A percentile compares a stretch with the other conserved stretches of the same genome.
phyloP scores from a whole-genome alignment of 768 basidiomycete species.

The Agaricus bisporus region DNA sequence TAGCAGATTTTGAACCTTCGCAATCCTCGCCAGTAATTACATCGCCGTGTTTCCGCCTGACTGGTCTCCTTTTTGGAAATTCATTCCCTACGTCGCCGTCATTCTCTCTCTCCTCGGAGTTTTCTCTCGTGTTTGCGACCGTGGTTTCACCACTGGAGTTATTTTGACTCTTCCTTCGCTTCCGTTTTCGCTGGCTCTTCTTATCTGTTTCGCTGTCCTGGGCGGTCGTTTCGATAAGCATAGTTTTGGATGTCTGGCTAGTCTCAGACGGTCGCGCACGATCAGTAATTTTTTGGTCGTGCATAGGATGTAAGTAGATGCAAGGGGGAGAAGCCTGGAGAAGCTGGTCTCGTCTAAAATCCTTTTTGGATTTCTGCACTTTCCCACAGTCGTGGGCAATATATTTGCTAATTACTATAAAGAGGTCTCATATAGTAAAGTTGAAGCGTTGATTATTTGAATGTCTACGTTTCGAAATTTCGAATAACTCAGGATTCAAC shows the following conservation, averaged over 20 bases:
- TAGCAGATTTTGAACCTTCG: neutral
- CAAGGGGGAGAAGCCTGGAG: too few species aligned
- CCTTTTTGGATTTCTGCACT: neutral
- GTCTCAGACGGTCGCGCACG: conserved; percentile 19
- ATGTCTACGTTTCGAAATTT: too few species aligned
- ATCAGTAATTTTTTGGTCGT: conserved; percentile 25
- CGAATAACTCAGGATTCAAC: too few species aligned
- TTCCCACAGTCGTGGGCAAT: neutral
- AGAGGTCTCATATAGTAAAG: too few species aligned
- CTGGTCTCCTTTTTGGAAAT: neutral
- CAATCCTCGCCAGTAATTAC: neutral
- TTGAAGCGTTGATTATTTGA: too few species aligned
- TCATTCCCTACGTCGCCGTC: conserved; percentile 5
- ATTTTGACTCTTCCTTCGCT: conserved; percentile 20
- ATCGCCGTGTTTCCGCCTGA: conserved; percentile 10
- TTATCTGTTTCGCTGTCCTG: neutral
- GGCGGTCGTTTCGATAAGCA: neutral
- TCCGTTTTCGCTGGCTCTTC: conserved; percentile 16
- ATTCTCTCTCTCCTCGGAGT: conserved; percentile 17
- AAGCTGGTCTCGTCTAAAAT: neutral
- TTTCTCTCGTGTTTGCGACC: conserved; percentile 16
- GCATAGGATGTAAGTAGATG: neutral
- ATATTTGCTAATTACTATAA: neutral
- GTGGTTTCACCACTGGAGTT: conserved; percentile 11
- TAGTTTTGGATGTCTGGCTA: neutral